Conservation (phyloP, 257 asterid genomes). For the Penstemon barbatus region DNA sequence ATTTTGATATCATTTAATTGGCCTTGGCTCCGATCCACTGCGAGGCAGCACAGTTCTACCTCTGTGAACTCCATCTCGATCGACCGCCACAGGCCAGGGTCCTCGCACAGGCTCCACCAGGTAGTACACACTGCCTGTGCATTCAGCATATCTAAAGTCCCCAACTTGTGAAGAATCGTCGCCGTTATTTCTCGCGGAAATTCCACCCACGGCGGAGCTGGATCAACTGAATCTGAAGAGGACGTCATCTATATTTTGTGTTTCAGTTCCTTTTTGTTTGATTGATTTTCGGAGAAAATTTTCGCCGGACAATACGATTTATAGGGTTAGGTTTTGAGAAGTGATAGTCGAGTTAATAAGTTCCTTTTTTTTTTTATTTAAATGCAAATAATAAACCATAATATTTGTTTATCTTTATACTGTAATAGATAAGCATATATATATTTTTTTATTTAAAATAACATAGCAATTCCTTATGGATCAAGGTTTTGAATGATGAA, state of each 20-base stretch:
- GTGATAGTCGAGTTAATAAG: too few species aligned
- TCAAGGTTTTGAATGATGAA: too few species aligned
- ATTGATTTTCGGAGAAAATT: neutral
- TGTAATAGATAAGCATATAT: too few species aligned
- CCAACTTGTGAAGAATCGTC: constrained; percentile 47
- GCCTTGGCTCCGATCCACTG: constrained; percentile 53
- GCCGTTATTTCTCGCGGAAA: too few species aligned
- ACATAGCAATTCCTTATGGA: too few species aligned
- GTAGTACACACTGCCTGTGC: constrained; percentile 45
- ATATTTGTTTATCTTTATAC: too few species aligned
- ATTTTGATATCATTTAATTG: constrained; percentile 37
- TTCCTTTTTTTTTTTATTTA: too few species aligned
- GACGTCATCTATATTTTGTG: neutral
- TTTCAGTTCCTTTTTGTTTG: neutral
- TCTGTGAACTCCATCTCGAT: constrained; percentile 34
- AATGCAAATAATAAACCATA: too few species aligned
- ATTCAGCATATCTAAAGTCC: constrained; percentile 40
- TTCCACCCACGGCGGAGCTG: too few species aligned
- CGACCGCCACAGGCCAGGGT: constrained; percentile 48
- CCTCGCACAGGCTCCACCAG: constrained; percentile 52
- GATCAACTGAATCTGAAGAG: too few species aligned
- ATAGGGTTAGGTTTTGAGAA: constrained; percentile 28
- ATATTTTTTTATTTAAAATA: too few species aligned
- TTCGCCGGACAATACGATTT: neutral
- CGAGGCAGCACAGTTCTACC: constrained; percentile 31